These are phyloP conservation scores for Coniochaeta sp. DNA, from an alignment of 2,329 filamentous ascomycete genomes.

Conservation along the genomic window DNA sequence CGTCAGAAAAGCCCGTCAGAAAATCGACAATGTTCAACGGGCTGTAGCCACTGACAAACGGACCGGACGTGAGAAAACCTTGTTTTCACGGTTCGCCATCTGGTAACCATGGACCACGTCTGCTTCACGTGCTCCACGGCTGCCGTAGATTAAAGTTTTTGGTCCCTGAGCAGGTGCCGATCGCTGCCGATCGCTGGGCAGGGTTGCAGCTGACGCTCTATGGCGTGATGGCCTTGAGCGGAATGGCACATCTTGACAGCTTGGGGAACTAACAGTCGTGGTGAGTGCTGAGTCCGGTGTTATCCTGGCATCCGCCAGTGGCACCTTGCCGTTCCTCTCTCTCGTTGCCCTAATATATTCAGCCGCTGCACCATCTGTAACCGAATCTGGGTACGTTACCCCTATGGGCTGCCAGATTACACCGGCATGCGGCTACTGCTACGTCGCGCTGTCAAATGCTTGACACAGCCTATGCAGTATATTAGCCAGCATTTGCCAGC, in stretches of 20 bases:
- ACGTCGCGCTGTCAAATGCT: not conserved
- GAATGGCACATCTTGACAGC: not conserved
- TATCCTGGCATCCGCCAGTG: constrained; percentile 9
- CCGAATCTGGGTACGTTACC: not conserved
- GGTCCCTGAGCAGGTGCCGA: not conserved
- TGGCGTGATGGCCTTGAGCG: not conserved
- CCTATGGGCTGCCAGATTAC: not conserved
- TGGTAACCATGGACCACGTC: not conserved
- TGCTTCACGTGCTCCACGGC: not conserved
- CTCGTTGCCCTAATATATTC: not conserved
- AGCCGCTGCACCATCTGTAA: not conserved
- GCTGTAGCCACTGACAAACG: no score
- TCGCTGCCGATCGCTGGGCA: not conserved
- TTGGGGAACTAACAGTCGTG: not conserved
- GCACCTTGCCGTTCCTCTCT: constrained; percentile 1
- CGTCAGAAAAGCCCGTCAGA: no score
- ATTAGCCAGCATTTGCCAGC: not conserved
- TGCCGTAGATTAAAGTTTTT: not conserved
- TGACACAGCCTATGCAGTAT: not conserved
- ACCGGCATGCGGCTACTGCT: not conserved
- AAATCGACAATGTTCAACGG: not conserved
- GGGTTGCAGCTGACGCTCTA: not conserved
- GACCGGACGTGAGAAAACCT: not conserved
- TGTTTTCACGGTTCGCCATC: not conserved
- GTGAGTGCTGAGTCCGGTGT: no score